Base-by-base conservation (phyloP, 345 rosid genomes). In the Populus deltoides region DNA sequence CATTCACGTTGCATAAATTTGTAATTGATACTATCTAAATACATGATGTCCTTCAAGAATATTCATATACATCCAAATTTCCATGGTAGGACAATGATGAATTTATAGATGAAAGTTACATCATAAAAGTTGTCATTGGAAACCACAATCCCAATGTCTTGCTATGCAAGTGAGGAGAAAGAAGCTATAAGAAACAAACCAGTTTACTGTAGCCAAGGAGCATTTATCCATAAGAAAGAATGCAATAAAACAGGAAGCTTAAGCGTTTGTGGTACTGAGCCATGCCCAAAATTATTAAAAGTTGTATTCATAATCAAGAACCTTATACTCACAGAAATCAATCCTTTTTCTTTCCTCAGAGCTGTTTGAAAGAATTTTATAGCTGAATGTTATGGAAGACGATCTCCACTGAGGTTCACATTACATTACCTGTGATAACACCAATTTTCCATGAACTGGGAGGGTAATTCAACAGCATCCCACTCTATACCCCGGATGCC, bases 381-480 rank as follows among this genome's bases (percentile, higher is more conserved):
- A 53, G 31, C 45, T 27, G 75, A 75, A 70, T 68, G 70, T 57
- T 78, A 43, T 17, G 38, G 66, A 66, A 25, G 24, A 49, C 25
- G 5, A n/a, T 22, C 31, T 53, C 53, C 15, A 74, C 24, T 11
- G 33, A 65, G 39, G 43, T 29, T 74, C 49, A 49, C 55, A 25
- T 15, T 47, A 77, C n/a, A 66, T 62, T 73, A 94, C 98, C 94
- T 91, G 80, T 92, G 98, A 86, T 92, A 94, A 85, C 98, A 94
- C 98, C 98, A 94, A 74, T 94, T 94, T 87, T 94, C 97, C 98
- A 94, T 94, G 83, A 94, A 94, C 68, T 94, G 98, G 18, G 98
- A 94, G 55, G 97, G 97, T 80, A 94, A 85, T 82, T 94, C 98
- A 81, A 92, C 92, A 29, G 98, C 98, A 81, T 94, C 98, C 98